Evolutionary conservation across 2,329 filamentous ascomycete genomes (phyloP), one percentile per base, ranked within the genome.

Genomic region (Penicillium carneum): DNA sequence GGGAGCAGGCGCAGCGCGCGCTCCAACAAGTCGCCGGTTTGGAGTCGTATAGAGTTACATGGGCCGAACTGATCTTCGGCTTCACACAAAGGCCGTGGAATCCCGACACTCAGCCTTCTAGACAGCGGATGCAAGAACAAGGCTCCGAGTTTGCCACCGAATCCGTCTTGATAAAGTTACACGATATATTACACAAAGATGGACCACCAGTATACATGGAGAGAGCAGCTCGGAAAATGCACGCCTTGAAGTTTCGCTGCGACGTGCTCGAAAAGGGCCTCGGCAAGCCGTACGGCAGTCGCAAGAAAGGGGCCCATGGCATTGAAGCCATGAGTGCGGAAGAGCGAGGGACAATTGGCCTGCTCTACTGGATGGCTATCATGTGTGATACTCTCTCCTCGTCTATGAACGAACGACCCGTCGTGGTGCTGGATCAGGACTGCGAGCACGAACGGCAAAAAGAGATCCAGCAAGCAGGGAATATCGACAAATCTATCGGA

Each of bases 321-420:
- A 51, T 39, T 10, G 23, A 29, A 14, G 33, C 16, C 20, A 18
- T 51, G 36, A 12, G 23, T 8, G 1, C 48, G 6, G 48, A 51
- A 14, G 23, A 41, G 20, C 48, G 48, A 39, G 48, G n/a, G 14
- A 51, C 48, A n/a, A 26, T 51, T 9, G 48, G 34, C 1, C 16
- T 51, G 6, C 20, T 51, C 0, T 51, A 51, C n/a, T 51, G 48
- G 48, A 12, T 41, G 34, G 36, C 36, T 18, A 41, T 51, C 10
- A 51, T 51, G 48, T 29, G 14, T 41, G 48, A 51, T 11, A 51
- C 48, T 16, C 10, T 51, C 23, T 51, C 48, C 23, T 51, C 48
- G 0, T 51, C 48, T 7, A 51, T 51, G 6, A 51, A 51, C 11
- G 48, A 51, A 29, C 36, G 48, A 14, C 48, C 48, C 2, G 48